Conservation (phyloP, 352 stramenopile genomes). For the Pythium rishiriense region DNA sequence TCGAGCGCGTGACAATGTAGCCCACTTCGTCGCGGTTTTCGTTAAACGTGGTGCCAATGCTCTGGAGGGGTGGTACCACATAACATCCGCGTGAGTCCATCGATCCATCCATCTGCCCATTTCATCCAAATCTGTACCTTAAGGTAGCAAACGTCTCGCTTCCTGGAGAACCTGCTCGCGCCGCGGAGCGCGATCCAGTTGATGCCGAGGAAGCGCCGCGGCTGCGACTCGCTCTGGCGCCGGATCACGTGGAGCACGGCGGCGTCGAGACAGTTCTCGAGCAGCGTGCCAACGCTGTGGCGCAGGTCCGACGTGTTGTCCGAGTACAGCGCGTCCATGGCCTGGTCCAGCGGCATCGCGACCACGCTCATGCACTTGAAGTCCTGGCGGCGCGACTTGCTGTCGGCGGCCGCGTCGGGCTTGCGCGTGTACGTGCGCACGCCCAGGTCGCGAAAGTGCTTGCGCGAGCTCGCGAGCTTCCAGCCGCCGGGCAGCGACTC, state of each 20-base stretch:
- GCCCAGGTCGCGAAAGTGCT: slow-evolving; percentile 64
- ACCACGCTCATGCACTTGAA: slow-evolving; percentile 70
- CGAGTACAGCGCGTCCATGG: slow-evolving; percentile 58
- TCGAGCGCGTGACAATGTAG: slow-evolving; percentile 57
- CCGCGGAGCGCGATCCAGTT: slow-evolving; percentile 58
- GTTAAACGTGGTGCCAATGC: slow-evolving; percentile 50
- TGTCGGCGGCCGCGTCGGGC: slow-evolving; percentile 34
- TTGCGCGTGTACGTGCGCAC: slow-evolving; percentile 60
- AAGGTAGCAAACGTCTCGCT: slow-evolving; percentile 60
- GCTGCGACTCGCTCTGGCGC: slow-evolving; percentile 36
- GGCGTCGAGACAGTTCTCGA: slow-evolving; percentile 61
- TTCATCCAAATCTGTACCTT: slow-evolving; percentile 24
- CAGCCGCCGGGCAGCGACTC: slow-evolving; percentile 50
- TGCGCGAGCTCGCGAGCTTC: slow-evolving; percentile 71
- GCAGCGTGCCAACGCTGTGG: slow-evolving; percentile 51
- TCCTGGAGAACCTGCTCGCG: slow-evolving; percentile 56
- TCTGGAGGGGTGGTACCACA: slow-evolving; percentile 18
- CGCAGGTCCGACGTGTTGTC: slow-evolving; percentile 63
- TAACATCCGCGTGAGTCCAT: background rate
- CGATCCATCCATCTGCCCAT: background rate
- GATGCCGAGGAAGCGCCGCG: slow-evolving; percentile 64
- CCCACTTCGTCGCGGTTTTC: slow-evolving; percentile 45
- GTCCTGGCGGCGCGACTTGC: slow-evolving; percentile 41
- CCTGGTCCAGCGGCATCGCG: slow-evolving; percentile 43
- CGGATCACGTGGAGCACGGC: slow-evolving; percentile 58